These are phyloP conservation scores for Gentiana straminea DNA, from an alignment of 257 asterid genomes.

Conservation along the genomic window DNA sequence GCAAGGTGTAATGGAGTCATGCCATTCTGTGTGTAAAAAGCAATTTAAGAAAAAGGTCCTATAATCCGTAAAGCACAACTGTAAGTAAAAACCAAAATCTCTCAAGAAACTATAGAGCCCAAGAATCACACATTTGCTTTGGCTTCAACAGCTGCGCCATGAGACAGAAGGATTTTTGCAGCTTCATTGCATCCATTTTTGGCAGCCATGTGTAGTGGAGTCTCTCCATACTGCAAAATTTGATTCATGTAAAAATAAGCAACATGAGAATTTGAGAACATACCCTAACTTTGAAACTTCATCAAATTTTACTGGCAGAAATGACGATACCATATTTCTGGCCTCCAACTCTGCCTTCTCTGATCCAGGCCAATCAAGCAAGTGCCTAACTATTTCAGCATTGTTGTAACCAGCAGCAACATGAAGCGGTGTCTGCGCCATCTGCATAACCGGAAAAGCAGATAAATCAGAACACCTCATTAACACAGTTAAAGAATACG, in stretches of 20 bases:
- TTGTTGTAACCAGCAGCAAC: conserved; percentile 91
- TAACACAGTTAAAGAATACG: background rate
- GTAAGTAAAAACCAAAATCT: background rate
- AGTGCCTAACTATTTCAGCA: conserved; percentile 57
- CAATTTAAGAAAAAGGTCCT: conserved; percentile 1
- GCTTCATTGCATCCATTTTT: conserved; percentile 95
- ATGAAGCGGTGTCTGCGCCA: conserved; percentile 97
- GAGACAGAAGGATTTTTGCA: conserved; percentile 71
- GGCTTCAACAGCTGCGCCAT: conserved; percentile 80
- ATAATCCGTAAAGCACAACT: background rate
- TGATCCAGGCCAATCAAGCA: conserved; percentile 66
- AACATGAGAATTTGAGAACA: conserved; percentile 8
- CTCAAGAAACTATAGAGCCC: background rate
- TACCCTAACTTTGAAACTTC: too few relatives aligned
- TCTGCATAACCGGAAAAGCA: conserved; percentile 31
- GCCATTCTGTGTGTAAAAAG: conserved; percentile 54
- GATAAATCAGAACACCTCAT: background rate
- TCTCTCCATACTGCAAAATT: conserved; percentile 78
- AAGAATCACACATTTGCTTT: conserved; percentile 69
- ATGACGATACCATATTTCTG: conserved; percentile 60
- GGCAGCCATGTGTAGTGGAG: conserved; percentile 98
- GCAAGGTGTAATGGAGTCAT: conserved; percentile 99
- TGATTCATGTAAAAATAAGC: conserved; percentile 6
- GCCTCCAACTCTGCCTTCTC: conserved; percentile 88
- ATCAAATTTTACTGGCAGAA: too few relatives aligned